Base-by-base conservation (phyloP, 2,329 filamentous ascomycete genomes). In the Fusarium sp. region DNA sequence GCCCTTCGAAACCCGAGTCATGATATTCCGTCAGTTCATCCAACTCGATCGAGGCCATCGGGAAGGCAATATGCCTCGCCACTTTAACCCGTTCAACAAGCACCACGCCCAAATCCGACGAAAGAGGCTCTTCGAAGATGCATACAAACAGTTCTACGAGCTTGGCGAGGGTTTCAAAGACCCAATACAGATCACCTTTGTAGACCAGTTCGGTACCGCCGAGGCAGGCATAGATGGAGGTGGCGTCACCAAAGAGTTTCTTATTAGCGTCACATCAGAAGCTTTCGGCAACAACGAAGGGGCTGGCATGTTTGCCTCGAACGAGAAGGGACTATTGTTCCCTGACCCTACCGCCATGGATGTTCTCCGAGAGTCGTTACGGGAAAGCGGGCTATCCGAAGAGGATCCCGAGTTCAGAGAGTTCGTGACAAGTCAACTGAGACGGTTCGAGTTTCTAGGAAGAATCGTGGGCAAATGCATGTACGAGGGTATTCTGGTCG, bases 171-270 rank as follows among this genome's bases (percentile, higher is more conserved):
- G 92, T 1, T 84, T 99, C 65, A 98, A 98, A 80, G 96, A 98
- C 79, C 95, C 95, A 0, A 98, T 99, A 38, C 95, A 97, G 79
- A 98, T 99, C 78, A 97, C 94, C 0, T 99, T 99, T 81, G 92
- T 98, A 50, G 97, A 99, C 80, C 90, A 95, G 69, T 99, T 97
- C 76, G 94, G 93, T 70, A 90, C 92, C 1, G 88, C 90, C 9
- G 97, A 99, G 83, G 96, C 96, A 14, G 97, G 97, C 11, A 98
- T 99, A 65, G 97, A 99, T 80, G 97, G 97, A 0, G 97, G 97
- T 10, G 97, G 97, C 71, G 97, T 99, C 10, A 98, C 96, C 2
- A 99, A 99, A 78, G 97, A 99, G 79, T 99, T 99, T 71, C 87
- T 99, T 14, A 98, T 92, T 1, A 97, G 94, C 71, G 90, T 98